Evolutionary conservation across 2,329 filamentous ascomycete species (phyloP).

Genomic region (Knoxdaviesia capensis): DNA sequence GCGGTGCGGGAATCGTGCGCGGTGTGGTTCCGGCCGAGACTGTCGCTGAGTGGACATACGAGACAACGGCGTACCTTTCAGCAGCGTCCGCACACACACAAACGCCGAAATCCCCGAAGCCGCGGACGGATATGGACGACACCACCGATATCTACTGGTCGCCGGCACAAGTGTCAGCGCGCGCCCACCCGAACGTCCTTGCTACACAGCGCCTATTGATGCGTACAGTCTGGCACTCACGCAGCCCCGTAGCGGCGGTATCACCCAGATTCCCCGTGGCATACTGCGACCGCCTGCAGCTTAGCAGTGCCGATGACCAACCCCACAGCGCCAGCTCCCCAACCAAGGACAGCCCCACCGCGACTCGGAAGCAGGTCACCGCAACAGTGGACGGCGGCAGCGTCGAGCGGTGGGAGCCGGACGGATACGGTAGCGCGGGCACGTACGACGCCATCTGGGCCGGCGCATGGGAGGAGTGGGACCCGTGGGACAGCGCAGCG

Average conservation of each 20-base stretch:
- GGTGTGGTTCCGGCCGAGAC: slow-evolving; percentile 11
- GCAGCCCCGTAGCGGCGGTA: slow-evolving; percentile 23
- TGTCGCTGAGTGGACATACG: slow-evolving; percentile 24
- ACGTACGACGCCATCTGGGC: slow-evolving; percentile 48
- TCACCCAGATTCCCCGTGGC: slow-evolving; percentile 24
- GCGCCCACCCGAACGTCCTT: slow-evolving; percentile 18
- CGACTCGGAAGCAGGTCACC: slow-evolving; percentile 17
- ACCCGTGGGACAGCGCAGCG: slow-evolving; percentile 52
- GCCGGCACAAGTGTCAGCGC: slow-evolving; percentile 17
- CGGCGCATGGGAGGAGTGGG: slow-evolving; percentile 55
- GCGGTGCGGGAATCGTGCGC: slow-evolving; percentile 14
- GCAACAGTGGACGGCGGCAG: slow-evolving; percentile 45
- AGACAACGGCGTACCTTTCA: slow-evolving; percentile 28
- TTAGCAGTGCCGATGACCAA: slow-evolving; percentile 22
- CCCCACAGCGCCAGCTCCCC: slow-evolving; percentile 19
- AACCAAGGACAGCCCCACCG: too few species aligned
- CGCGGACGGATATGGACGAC: slow-evolving; percentile 10
- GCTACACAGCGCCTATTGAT: slow-evolving; percentile 25
- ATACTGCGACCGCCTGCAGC: slow-evolving; percentile 37
- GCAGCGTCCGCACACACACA: slow-evolving; percentile 8
- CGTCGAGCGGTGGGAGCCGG: slow-evolving; percentile 45
- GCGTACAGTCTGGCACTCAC: slow-evolving; percentile 26
- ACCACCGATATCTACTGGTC: slow-evolving; percentile 20
- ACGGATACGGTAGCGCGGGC: slow-evolving; percentile 33
- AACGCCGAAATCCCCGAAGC: slow-evolving; percentile 19